Percentiles rank a stretch among this genome's conserved stretches.
Conservation (phyloP, 2,329 filamentous ascomycete species). For the Epichloe brachyelytri region DNA sequence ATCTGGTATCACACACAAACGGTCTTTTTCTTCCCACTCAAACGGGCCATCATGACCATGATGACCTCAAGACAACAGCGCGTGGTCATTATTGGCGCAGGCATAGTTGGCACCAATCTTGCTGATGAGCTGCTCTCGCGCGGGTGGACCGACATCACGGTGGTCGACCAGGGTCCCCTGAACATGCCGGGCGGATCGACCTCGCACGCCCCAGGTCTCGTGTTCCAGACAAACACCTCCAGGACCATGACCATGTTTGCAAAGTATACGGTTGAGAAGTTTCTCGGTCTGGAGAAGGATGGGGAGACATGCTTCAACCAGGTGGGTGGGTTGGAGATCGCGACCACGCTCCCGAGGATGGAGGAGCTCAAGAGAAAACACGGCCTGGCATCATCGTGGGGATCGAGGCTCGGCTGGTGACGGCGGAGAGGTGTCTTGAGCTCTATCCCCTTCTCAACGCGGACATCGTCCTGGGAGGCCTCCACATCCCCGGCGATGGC, state of each 20-base stretch:
- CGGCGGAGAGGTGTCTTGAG: slow-evolving; percentile 35
- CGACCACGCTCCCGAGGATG: slow-evolving; percentile 43
- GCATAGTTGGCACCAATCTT: slow-evolving; percentile 51
- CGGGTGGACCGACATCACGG: slow-evolving; percentile 51
- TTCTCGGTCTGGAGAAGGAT: slow-evolving; percentile 33
- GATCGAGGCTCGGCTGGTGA: slow-evolving; percentile 39
- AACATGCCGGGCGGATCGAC: slow-evolving; percentile 52
- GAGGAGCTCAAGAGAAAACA: slow-evolving; percentile 50
- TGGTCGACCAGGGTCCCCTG: slow-evolving; percentile 51
- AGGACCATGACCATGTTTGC: slow-evolving; percentile 47
- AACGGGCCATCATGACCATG: slow-evolving; percentile 13
- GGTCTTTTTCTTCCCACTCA: too few relatives aligned
- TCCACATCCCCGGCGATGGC: slow-evolving; percentile 48
- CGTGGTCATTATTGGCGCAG: slow-evolving; percentile 49
- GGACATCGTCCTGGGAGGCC: slow-evolving; percentile 40
- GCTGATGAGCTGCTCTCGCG: slow-evolving; percentile 49
- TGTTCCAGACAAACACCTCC: slow-evolving; percentile 48
- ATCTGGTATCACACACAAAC: too few relatives aligned
- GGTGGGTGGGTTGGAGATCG: slow-evolving; percentile 49
- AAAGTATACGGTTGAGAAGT: slow-evolving; percentile 48
- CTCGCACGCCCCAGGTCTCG: slow-evolving; percentile 50
- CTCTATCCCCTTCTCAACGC: slow-evolving; percentile 42
- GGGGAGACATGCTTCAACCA: slow-evolving; percentile 42
- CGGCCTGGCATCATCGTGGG: slow-evolving; percentile 48
- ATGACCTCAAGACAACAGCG: slow-evolving; percentile 24